Conservation (phyloP, 805 yeast genomes). For the Kodamaea laetipori region DNA sequence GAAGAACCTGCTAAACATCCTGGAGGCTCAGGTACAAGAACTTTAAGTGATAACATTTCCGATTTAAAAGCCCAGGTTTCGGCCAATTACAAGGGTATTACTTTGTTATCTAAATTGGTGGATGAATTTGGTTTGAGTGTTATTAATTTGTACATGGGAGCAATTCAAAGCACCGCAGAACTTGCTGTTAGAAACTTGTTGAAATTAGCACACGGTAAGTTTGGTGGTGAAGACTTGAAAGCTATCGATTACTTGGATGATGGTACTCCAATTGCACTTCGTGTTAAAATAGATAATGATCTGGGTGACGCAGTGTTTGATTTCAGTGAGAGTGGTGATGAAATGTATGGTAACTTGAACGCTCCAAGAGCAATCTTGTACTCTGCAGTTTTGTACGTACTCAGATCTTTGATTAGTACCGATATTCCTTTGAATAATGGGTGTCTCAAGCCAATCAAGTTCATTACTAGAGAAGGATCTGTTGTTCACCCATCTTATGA, state of each 20-base stretch:
- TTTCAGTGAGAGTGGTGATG: constrained; percentile 84
- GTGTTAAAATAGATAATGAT: constrained; percentile 48
- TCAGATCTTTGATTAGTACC: constrained; percentile 80
- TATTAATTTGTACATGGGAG: constrained; percentile 74
- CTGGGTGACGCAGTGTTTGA: constrained; percentile 73
- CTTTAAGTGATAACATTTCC: constrained; percentile 78
- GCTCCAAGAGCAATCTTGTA: constrained; percentile 90
- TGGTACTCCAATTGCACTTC: constrained; percentile 66
- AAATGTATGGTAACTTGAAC: constrained; percentile 84
- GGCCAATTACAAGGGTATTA: constrained; percentile 85
- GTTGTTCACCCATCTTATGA: constrained; percentile 72
- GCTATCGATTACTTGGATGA: constrained; percentile 78
- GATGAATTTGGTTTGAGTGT: constrained; percentile 61
- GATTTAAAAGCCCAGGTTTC: constrained; percentile 59
- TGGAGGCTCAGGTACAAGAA: constrained; percentile 88
- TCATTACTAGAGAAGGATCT: constrained; percentile 44
- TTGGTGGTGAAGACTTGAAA: constrained; percentile 41
- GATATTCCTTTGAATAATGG: constrained; percentile 95
- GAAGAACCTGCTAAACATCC: constrained; percentile 78
- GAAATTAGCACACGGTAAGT: constrained; percentile 38
- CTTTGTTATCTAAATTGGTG: constrained; percentile 59
- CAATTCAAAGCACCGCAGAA: constrained; percentile 80
- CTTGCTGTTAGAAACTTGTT: constrained; percentile 56
- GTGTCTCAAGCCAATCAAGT: constrained; percentile 75
- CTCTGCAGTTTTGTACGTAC: constrained; percentile 85